A percentile compares a stretch with the other conserved stretches of the same genome.
Conservation (phyloP, 305 asterid species). For the Solanum hybrid region DNA sequence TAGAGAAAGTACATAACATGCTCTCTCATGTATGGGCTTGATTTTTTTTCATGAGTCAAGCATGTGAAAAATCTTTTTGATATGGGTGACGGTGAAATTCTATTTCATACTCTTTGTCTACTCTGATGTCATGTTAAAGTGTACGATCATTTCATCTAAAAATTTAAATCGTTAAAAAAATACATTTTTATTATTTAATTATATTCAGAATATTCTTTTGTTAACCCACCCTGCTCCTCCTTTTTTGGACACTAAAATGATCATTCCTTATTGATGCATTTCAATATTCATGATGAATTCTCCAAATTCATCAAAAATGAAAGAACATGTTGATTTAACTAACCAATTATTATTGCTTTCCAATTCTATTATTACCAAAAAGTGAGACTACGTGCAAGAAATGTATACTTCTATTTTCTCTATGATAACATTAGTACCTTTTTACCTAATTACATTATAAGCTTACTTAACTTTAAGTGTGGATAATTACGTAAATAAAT, state of each 20-base stretch:
- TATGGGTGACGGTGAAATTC: not conserved
- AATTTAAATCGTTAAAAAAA: too few species aligned
- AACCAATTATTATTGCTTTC: not conserved
- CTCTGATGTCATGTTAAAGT: not conserved
- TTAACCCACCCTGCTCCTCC: not conserved
- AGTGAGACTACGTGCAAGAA: not conserved
- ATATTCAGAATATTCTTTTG: not conserved
- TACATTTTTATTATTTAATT: too few species aligned
- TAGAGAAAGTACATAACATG: too few species aligned
- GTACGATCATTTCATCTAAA: not conserved
- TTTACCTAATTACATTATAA: not conserved
- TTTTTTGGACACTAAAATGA: not conserved
- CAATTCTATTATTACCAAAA: not conserved
- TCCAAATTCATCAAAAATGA: not conserved
- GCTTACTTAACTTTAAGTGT: not conserved
- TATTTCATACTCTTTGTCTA: too few species aligned
- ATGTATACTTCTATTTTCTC: not conserved
- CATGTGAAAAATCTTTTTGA: not conserved
- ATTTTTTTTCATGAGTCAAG: not conserved
- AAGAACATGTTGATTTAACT: not conserved
- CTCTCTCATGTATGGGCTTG: not conserved
- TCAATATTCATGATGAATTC: not conserved
- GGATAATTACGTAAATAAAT: not conserved
- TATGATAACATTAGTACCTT: not conserved
- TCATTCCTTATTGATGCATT: not conserved